These are phyloP conservation scores for Ogataea dorogensis DNA, from an alignment of 805 yeast species.

Conservation along the genomic window DNA sequence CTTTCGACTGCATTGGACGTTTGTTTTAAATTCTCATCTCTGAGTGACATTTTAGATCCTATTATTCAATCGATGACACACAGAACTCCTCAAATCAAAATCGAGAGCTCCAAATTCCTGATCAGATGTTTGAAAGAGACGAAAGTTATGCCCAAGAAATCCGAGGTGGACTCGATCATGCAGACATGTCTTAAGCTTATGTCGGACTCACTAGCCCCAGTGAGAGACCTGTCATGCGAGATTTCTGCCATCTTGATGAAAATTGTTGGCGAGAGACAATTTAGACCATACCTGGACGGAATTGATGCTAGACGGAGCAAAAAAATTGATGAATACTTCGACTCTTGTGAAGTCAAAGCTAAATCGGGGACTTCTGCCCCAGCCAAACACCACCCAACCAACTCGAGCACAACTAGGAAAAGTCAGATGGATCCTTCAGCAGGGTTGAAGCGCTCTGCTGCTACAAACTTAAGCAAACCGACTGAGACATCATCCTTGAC, in stretches of 20 bases:
- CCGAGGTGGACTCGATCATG: conserved; percentile 58
- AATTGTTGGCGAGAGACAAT: conserved; percentile 71
- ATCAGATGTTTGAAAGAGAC: conserved; percentile 60
- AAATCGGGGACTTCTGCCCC: conserved; percentile 20
- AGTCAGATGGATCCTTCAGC: background rate
- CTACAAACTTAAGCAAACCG: conserved; percentile 6
- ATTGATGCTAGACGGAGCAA: conserved; percentile 67
- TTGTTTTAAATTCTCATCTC: conserved; percentile 50
- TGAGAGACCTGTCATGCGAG: conserved; percentile 74
- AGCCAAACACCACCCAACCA: background rate
- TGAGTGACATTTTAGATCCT: conserved; percentile 58
- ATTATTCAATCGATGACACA: conserved; percentile 60
- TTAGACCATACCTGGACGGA: conserved; percentile 58
- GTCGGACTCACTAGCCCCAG: conserved; percentile 80
- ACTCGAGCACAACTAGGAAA: background rate
- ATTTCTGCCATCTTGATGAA: conserved; percentile 80
- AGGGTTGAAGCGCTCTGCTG: conserved; percentile 1
- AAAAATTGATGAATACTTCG: conserved; percentile 61
- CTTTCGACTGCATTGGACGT: conserved; percentile 65
- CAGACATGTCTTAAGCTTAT: conserved; percentile 59
- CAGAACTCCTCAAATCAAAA: conserved; percentile 80
- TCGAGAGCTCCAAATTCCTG: conserved; percentile 65
- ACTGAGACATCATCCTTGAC: conserved; percentile 13
- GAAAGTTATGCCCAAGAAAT: conserved; percentile 43
- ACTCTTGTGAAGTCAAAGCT: conserved; percentile 54